Percentiles rank a stretch among this genome's conserved stretches.
phyloP scores from a whole-genome alignment of 805 yeast genomes.

The Yarrowia deformans region DNA sequence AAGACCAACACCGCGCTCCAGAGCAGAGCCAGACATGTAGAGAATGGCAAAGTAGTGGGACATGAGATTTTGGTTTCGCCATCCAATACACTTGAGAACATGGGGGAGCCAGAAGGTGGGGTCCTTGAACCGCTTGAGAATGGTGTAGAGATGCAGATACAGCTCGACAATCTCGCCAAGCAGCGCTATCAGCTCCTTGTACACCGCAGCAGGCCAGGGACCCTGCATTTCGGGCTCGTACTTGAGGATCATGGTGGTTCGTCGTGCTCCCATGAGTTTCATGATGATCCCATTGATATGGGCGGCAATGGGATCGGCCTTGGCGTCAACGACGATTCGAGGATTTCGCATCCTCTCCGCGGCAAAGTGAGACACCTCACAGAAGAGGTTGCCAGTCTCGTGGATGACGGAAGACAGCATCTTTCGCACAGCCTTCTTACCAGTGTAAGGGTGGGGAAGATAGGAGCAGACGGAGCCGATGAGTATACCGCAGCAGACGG shows the following conservation, averaged over 20 bases:
- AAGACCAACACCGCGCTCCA: constrained; percentile 47
- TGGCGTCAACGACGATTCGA: constrained; percentile 43
- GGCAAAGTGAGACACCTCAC: constrained; percentile 48
- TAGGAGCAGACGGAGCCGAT: constrained; percentile 49
- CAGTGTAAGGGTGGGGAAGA: constrained; percentile 49
- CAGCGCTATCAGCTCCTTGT: constrained; percentile 46
- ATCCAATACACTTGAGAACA: constrained; percentile 46
- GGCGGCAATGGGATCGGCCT: constrained; percentile 44
- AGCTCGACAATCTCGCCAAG: constrained; percentile 46
- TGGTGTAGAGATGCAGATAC: constrained; percentile 45
- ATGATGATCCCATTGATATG: constrained; percentile 41
- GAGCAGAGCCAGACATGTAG: constrained; percentile 49
- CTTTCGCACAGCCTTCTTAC: constrained; percentile 48
- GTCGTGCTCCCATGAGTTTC: constrained; percentile 40
- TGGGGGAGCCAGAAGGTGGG: constrained; percentile 43
- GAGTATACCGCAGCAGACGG: constrained; percentile 48
- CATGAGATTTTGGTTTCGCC: constrained; percentile 46
- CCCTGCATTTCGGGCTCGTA: constrained; percentile 51
- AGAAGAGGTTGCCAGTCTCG: constrained; percentile 47
- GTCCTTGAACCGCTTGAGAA: constrained; percentile 47
- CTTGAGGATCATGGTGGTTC: constrained; percentile 42
- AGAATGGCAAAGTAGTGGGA: constrained; percentile 48
- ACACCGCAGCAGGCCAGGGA: constrained; percentile 49
- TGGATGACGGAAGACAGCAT: constrained; percentile 45
- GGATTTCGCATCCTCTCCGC: constrained; percentile 45